Conservation (phyloP, 176 grass and related monocot genomes). For the Triticum timopheevii region DNA sequence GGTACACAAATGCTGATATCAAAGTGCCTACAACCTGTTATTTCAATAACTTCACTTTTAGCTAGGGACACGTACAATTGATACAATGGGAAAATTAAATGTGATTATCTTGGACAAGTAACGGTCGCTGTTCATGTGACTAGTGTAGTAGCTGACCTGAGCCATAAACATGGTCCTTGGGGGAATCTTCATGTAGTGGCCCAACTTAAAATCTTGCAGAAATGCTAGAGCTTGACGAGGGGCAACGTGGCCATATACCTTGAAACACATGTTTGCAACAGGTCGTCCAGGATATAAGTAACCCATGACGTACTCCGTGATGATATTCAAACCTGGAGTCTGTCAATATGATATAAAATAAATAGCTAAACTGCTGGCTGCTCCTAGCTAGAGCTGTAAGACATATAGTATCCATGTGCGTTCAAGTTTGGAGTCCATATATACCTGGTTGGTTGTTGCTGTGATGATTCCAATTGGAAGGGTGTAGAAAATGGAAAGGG, state of each 20-base stretch:
- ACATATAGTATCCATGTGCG: neutral
- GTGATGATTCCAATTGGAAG: too few species aligned
- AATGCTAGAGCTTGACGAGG: constrained; percentile 71
- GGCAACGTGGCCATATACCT: constrained; percentile 89
- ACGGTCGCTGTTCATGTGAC: neutral
- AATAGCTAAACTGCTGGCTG: neutral
- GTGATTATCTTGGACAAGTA: neutral
- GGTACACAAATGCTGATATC: constrained; percentile 73
- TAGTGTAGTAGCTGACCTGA: constrained; percentile 54
- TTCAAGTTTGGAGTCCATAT: constrained; percentile 14
- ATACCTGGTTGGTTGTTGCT: too few species aligned
- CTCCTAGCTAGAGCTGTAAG: neutral
- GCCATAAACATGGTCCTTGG: constrained; percentile 97
- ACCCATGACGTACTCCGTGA: too few species aligned
- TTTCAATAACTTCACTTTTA: neutral
- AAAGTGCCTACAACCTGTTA: constrained; percentile 70
- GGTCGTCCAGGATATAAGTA: constrained; percentile 76
- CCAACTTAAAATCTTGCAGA: constrained; percentile 90
- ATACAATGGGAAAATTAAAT: neutral
- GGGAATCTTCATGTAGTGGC: constrained; percentile 96
- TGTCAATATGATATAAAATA: constrained; percentile 10
- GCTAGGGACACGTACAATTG: constrained; percentile 27
- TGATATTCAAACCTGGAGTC: constrained; percentile 85
- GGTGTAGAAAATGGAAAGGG: too few species aligned
- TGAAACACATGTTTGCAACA: constrained; percentile 95